Evolutionary conservation across 768 basidiomycete species (phyloP), one percentile per base, ranked within the genome.

Genomic region (Tricholoma sp.): DNA sequence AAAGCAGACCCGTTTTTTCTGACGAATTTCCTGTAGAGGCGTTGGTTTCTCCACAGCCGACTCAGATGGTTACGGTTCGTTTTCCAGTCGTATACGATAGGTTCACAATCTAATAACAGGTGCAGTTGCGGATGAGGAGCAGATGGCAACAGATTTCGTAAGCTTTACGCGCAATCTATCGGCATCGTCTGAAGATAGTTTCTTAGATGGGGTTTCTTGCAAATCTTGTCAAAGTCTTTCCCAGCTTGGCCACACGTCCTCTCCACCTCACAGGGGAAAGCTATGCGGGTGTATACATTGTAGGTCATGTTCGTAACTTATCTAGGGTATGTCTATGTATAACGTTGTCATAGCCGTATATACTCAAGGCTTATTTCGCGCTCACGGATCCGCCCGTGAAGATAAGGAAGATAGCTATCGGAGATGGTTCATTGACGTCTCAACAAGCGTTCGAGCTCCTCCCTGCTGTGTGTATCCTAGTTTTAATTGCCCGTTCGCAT

Each of bases 151-250:
- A 50, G 80, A 80, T 61, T 82, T 82, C 54, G 80, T 81, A 57
- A 61, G 83, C 66, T 45, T 17, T 4, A n/a, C 11, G 4, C 44
- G 15, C 15, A 13, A 33, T 24, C 11, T 34, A 42, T 4, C 33
- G 52, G 52, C 31, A 39, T 54, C 33, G 49, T 57, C 24, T 33
- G 63, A 45, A 36, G 42, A 4, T 47, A 12, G 11, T 51, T 28
- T 53, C 44, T 31, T 18, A 90, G 88, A 80, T 90, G 73, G 86
- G 84, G 13, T 90, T 90, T 66, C 66, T 91, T 44, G 70, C 67
- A 28, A 90, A 90, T 64, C 72, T 89, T 3, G 84, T 89, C 64
- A 84, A 84, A 61, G 83, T 89, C 9, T 91, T 91, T 68, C 89
- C 89, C 15, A 76, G 77, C 61, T 75, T 90, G 20, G 80, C 80